Base-by-base conservation (phyloP, 2,329 filamentous ascomycete species). In the Mollisia scopiformis region DNA sequence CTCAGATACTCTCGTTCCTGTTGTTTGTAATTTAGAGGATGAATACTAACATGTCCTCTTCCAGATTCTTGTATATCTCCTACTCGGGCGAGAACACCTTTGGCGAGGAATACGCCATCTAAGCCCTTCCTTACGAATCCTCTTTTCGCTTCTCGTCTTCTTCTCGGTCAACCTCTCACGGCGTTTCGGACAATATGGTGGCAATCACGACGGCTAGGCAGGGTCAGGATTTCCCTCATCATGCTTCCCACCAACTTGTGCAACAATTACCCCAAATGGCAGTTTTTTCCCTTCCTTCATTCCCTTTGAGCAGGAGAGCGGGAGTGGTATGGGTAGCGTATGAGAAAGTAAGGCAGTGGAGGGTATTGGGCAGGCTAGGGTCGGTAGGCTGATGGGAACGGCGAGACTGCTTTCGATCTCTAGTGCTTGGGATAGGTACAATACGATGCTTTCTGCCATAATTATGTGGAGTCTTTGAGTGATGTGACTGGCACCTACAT, bases 71-170 rank as follows among this genome's bases (percentile, higher is more conserved):
- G 63, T 99, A 99, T 84, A 99, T 99, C 82, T 98, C 94, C 84
- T 91, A 88, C 85, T 98, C 94, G 54, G 95, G 95, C 80, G 95
- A 98, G 87, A 99, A 98, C 85, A 99, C 95, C 58, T 99, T 99
- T 75, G 95, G 95, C 75, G 93, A 93, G 75, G 76, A 82, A 27
- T 65, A 56, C 59, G 10, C 49, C 30, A 31, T 21, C 52, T 27
- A 47, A 47, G 23, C 52, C 28, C 54, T 21, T 23, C 13, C 28
- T 19, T 39, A 28, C 27, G 31, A n/a, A 53, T 55, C 56, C 33
- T 31, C 51, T 49, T 31, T 11, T 14, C 43, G 57, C 51, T 31
- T 58, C 25, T 43, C 31, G 33, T 27, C 35, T 28, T 53, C 43
- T 52, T 62, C 52, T 56, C 16, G 27, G 49, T 51, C n/a, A 49